Percentiles rank a stretch among this genome's conserved stretches.
Conservation (phyloP, 176 grass and related monocot genomes). For the Paspalum vaginatum region DNA sequence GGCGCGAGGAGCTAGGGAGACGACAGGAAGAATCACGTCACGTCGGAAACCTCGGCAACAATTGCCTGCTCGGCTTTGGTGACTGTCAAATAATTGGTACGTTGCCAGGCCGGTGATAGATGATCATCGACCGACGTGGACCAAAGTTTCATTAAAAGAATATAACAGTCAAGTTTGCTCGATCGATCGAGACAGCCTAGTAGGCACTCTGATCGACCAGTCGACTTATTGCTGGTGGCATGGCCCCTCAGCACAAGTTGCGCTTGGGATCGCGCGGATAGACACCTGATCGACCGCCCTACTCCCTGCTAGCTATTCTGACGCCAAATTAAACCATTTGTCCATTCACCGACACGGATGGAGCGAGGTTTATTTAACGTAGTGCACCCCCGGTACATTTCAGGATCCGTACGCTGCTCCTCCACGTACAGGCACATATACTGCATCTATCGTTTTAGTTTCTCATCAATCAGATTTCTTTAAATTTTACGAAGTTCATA, state of each 20-base stretch:
- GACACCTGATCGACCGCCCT: not conserved
- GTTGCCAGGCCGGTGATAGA: not conserved
- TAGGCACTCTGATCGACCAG: not conserved
- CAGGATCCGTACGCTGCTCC: too few relatives aligned
- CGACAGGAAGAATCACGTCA: constrained; percentile 17
- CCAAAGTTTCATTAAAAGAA: constrained; percentile 28
- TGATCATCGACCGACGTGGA: not conserved
- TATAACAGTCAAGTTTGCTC: not conserved
- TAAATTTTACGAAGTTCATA: too few relatives aligned
- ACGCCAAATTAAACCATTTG: not conserved
- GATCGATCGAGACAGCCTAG: not conserved
- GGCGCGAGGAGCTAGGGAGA: not conserved
- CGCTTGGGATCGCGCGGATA: not conserved
- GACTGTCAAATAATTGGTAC: constrained; percentile 25
- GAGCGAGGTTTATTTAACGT: too few relatives aligned
- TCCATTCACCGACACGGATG: not conserved
- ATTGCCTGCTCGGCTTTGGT: not conserved
- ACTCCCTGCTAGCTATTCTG: too few relatives aligned
- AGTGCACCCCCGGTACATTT: too few relatives aligned
- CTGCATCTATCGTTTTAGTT: too few relatives aligned
- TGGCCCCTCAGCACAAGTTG: not conserved
- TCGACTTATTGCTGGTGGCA: not conserved
- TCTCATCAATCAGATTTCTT: too few relatives aligned
- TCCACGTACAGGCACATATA: too few relatives aligned
- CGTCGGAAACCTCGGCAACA: constrained; percentile 25